phyloP scores from a whole-genome alignment of 2,329 filamentous ascomycete genomes.

The Ophioceras dolichostomum region DNA sequence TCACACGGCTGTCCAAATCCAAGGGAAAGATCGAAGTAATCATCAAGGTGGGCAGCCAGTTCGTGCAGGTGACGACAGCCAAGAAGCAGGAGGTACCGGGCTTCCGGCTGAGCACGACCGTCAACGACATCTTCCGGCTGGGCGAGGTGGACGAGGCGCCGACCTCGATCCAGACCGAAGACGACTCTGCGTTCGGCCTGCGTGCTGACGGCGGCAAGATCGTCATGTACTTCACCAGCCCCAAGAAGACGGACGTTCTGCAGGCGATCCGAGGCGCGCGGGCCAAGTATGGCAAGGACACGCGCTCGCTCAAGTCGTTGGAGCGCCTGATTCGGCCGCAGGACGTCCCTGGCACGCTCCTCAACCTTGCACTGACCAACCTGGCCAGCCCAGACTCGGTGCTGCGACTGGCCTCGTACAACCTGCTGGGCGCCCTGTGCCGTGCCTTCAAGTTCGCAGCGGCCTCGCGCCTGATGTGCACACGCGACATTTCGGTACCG shows the following conservation, averaged over 20 bases:
- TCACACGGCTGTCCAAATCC: slow-evolving; percentile 53
- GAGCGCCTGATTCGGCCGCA: slow-evolving; percentile 57
- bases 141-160: slow-evolving; percentile 56
- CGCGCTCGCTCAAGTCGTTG: slow-evolving; percentile 44
- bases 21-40: slow-evolving; percentile 59
- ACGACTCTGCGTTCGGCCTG: slow-evolving; percentile 55
- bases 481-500: slow-evolving; percentile 48
- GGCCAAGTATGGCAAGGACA: slow-evolving; percentile 51
- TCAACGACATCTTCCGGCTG: slow-evolving; percentile 60
- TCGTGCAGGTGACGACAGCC: slow-evolving; percentile 56
- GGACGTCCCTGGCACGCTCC: slow-evolving; percentile 56
- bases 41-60: slow-evolving; percentile 57
- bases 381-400: slow-evolving; percentile 48
- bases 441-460: slow-evolving; percentile 55
- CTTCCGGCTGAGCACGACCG: slow-evolving; percentile 46
- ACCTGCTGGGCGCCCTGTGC: slow-evolving; percentile 53
- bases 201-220: slow-evolving; percentile 58
- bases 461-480: slow-evolving; percentile 47
- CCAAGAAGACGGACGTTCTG: slow-evolving; percentile 50
- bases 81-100: slow-evolving; percentile 58
- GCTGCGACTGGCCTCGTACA: slow-evolving; percentile 53
- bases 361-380: slow-evolving; percentile 57
- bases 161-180: slow-evolving; percentile 50
- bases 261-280: slow-evolving; percentile 52
- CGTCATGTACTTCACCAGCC: slow-evolving; percentile 60